Conservation (phyloP, 2,329 filamentous ascomycete species). For the Fonsecaea erecta region DNA sequence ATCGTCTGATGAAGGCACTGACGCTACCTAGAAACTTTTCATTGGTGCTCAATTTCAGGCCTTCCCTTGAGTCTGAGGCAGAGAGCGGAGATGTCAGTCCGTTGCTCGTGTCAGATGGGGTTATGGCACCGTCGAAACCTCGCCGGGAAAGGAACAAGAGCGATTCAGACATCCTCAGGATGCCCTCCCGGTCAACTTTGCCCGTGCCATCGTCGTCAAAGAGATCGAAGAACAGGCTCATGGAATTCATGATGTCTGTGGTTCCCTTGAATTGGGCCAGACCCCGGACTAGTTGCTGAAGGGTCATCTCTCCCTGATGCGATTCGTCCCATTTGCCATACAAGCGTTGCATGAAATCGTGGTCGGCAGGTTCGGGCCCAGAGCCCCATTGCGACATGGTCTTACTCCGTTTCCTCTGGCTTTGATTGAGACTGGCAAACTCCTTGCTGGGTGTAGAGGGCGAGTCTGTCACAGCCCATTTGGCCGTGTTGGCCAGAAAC, state of each 20-base stretch:
- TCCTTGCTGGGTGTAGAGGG: conserved; percentile 60
- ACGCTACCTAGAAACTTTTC: conserved; percentile 92
- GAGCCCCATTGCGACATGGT: conserved; percentile 61
- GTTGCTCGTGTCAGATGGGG: conserved; percentile 65
- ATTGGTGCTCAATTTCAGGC: conserved; percentile 64
- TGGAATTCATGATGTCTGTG: conserved; percentile 95
- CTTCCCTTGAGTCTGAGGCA: conserved; percentile 34
- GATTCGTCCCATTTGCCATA: conserved; percentile 89
- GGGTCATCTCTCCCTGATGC: conserved; percentile 73
- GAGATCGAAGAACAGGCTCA: conserved; percentile 96
- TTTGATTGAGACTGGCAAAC: conserved; percentile 43
- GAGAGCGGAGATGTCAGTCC: conserved; percentile 47
- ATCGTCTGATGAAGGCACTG: conserved; percentile 91
- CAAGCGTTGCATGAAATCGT: conserved; percentile 88
- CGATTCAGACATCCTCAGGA: conserved; percentile 90
- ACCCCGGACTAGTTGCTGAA: conserved; percentile 91
- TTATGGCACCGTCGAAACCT: conserved; percentile 76
- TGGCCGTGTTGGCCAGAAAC: conserved; percentile 85
- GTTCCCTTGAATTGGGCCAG: conserved; percentile 90
- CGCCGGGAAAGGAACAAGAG: conserved; percentile 88
- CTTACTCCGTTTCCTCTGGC: conserved; percentile 58
- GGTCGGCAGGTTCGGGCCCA: conserved; percentile 77
- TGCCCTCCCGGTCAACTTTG: conserved; percentile 91
- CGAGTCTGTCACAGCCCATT: conserved; percentile 90
- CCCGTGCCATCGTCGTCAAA: conserved; percentile 94